Conservation (phyloP, 2,329 filamentous ascomycete genomes). For the Penicillium fuscoglaucum region DNA sequence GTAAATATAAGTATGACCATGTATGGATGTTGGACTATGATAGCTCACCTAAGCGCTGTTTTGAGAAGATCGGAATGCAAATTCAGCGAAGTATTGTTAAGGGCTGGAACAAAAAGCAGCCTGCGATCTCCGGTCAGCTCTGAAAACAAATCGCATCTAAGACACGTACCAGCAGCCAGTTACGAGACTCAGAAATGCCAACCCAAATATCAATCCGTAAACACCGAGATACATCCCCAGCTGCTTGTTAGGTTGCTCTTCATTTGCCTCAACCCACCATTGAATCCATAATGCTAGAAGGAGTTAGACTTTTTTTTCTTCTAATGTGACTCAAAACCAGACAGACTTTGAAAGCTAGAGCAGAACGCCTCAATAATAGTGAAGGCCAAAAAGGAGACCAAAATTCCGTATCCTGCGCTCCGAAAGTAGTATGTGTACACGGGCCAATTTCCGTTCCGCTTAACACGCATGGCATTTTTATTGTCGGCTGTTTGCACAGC, state of each 20-base stretch:
- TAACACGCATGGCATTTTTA: neutral
- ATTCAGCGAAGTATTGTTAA: constrained; percentile 2
- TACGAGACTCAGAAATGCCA: constrained; percentile 4
- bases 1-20: neutral
- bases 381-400: neutral
- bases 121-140: neutral
- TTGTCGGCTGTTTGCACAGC: neutral
- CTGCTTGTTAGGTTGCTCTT: constrained; percentile 14
- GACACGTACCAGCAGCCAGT: neutral
- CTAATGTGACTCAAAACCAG: neutral
- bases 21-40: neutral
- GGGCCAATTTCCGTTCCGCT: neutral
- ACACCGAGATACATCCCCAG: constrained; percentile 16
- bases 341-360: neutral
- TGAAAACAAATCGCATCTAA: neutral
- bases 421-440: constrained; percentile 6
- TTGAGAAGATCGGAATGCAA: constrained; percentile 5
- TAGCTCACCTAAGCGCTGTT: neutral
- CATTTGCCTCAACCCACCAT: constrained; percentile 12
- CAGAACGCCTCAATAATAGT: constrained; percentile 1
- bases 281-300: constrained; percentile 16
- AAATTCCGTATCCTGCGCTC: neutral
- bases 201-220: constrained; percentile 12
- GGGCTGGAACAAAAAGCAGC: neutral
- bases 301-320: neutral